A percentile compares a stretch with the other conserved stretches of the same genome.
Evolutionary conservation across 2,329 filamentous ascomycete genomes (phyloP).

Genomic region (Aspergillus neotritici): DNA sequence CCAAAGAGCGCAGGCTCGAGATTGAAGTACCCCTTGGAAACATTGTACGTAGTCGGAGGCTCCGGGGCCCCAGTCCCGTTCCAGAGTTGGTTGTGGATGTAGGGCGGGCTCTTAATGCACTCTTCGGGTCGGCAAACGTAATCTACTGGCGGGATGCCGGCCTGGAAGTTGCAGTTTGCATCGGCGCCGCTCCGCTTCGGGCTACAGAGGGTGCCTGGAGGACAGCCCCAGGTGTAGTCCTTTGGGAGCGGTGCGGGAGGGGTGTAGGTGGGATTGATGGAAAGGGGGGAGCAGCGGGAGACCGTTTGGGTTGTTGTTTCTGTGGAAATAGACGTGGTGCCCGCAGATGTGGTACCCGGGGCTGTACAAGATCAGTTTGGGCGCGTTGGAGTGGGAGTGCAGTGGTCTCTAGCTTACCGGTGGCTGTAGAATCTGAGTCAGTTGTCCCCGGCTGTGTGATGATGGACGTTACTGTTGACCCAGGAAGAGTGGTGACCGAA

Average conservation of each 20-base stretch:
- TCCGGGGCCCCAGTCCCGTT: slow-evolving; percentile 16
- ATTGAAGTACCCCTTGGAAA: slow-evolving; percentile 56
- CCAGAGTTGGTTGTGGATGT: slow-evolving; percentile 24
- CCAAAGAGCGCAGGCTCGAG: slow-evolving; percentile 58
- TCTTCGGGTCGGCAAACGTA: slow-evolving; percentile 36
- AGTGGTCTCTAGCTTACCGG: neutral
- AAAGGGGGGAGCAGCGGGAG: slow-evolving; percentile 26
- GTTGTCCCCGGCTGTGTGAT: slow-evolving; percentile 3
- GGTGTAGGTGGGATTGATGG: slow-evolving; percentile 27
- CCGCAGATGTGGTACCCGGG: slow-evolving; percentile 3
- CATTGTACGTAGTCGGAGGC: slow-evolving; percentile 37
- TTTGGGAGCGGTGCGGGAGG: slow-evolving; percentile 20
- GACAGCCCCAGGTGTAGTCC: slow-evolving; percentile 36
- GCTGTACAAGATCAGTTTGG: neutral
- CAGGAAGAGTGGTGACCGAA: slow-evolving; percentile 11
- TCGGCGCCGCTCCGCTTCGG: slow-evolving; percentile 23
- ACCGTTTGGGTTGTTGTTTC: slow-evolving; percentile 6
- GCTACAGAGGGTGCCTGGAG: slow-evolving; percentile 38
- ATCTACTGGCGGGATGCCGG: slow-evolving; percentile 29
- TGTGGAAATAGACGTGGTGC: slow-evolving; percentile 1
- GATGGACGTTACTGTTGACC: slow-evolving; percentile 7
- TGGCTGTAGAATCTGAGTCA: neutral
- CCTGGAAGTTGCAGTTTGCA: slow-evolving; percentile 34
- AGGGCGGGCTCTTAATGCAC: slow-evolving; percentile 31
- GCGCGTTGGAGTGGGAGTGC: neutral